Base-by-base conservation (phyloP, 1,139 yeast genomes). In the Scheffersomyces lignicola region DNA sequence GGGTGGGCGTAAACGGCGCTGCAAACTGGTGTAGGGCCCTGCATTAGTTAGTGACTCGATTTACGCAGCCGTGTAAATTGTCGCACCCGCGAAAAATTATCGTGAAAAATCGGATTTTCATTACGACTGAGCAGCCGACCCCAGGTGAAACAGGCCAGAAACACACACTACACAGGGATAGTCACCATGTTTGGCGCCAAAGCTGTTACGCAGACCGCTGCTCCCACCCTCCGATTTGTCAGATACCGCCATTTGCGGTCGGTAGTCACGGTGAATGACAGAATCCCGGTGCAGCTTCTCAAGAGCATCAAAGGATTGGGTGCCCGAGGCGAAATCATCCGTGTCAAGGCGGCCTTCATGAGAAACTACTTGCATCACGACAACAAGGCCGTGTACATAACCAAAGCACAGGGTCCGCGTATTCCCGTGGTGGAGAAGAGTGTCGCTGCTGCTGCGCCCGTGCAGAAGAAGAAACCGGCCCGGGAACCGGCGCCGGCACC, bases 311-410 rank as follows among this genome's bases (percentile, higher is more conserved):
- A 79, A 24, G 73, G 71, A 8, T 58, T 78, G 39, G 88, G 87
- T n/a, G 65, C 61, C 27, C 56, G 57, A 33, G 96, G 96, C 18
- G 84, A 89, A 62, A 70, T 89, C 30, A 73, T 85, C 17, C 65
- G 74, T 26, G 96, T 88, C n/a, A 73, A 78, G 41, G 87, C 95
- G 22, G 86, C 92, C 12, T 70, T 77, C 41, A 89, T 89, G 96
- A 76, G 92, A 56, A 86, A 85, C 61, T 76, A 66, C 49, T 71
- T 89, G 39, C 88, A 88, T 50, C 76, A 77, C 34, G 52, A 66
- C 42, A 81, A 85, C 48, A 84, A 86, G 32, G 96, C 96, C 3
- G 76, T 78, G 24, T 85, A 84, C 52, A 69, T 84, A 21, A 56
- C 76, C 24, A 64, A 69, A 30, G 75, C 69, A 11, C 65, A 72